These are phyloP conservation scores for Alternaria sp. DNA, from an alignment of 2,329 filamentous ascomycete genomes.

Conservation along the genomic window DNA sequence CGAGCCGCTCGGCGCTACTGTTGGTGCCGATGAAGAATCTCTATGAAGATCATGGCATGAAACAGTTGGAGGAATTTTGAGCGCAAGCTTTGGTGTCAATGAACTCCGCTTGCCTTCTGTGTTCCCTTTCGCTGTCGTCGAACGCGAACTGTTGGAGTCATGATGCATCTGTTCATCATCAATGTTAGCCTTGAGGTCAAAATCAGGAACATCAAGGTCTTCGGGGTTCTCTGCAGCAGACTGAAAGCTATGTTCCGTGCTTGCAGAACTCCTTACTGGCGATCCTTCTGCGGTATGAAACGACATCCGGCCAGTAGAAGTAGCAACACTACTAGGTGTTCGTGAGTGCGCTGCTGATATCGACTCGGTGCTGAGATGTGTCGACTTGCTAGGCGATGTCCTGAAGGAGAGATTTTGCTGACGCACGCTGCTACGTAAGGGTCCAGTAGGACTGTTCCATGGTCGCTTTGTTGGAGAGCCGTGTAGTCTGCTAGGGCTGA, in stretches of 20 bases:
- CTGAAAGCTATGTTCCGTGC: constrained; percentile 30
- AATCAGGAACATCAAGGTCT: constrained; percentile 2
- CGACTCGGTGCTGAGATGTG: constrained; percentile 3
- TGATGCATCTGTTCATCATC: constrained; percentile 19
- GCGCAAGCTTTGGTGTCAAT: constrained; percentile 29
- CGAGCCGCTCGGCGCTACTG: constrained; percentile 21
- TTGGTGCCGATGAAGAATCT: constrained; percentile 4
- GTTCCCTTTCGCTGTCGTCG: not conserved
- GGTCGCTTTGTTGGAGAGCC: constrained; percentile 28
- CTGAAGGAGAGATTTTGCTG: constrained; percentile 24
- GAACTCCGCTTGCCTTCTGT: not conserved
- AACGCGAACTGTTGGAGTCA: not conserved
- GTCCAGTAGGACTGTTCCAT: constrained; percentile 26
- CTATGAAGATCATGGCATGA: constrained; percentile 2
- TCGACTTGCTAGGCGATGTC: constrained; percentile 26
- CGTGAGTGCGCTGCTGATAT: constrained; percentile 12
- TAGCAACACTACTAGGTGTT: constrained; percentile 27
- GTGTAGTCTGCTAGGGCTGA: constrained; percentile 22
- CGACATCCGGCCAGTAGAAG: constrained; percentile 28
- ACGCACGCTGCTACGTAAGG: constrained; percentile 18
- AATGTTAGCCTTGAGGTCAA: constrained; percentile 27
- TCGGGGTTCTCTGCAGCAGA: constrained; percentile 26
- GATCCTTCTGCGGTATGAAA: constrained; percentile 36
- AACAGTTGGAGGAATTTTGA: constrained; percentile 23
- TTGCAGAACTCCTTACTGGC: constrained; percentile 40